Conservation (phyloP, 1,284 basidiomycete species). For the Rhodotorula sp. region DNA sequence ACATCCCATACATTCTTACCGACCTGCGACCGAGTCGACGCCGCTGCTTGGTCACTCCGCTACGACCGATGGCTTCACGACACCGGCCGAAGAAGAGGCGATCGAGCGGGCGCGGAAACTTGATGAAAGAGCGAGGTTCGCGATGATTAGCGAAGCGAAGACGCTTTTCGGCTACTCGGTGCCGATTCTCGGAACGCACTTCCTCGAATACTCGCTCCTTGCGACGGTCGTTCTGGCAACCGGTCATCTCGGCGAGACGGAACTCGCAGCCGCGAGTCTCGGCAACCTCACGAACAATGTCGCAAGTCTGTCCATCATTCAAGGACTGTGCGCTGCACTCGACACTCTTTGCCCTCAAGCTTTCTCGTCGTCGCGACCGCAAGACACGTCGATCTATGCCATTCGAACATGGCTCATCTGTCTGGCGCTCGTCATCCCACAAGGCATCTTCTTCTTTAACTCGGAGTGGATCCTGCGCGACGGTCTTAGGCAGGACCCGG, state of each 20-base stretch:
- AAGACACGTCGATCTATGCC: slow-evolving; percentile 41
- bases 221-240: slow-evolving; percentile 33
- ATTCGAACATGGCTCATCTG: slow-evolving; percentile 41
- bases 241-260: slow-evolving; percentile 44
- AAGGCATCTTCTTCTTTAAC: slow-evolving; percentile 40
- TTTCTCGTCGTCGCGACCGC: slow-evolving; percentile 37
- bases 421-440: slow-evolving; percentile 38
- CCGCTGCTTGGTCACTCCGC: slow-evolving; percentile 14
- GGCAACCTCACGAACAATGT: slow-evolving; percentile 44
- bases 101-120: slow-evolving; percentile 8
- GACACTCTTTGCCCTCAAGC: slow-evolving; percentile 46
- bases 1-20: not conserved
- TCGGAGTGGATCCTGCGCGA: slow-evolving; percentile 61
- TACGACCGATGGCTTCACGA: not conserved
- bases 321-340: slow-evolving; percentile 39
- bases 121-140: slow-evolving; percentile 13
- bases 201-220: slow-evolving; percentile 31
- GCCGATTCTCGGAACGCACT: slow-evolving; percentile 36
- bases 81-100: slow-evolving; percentile 16
- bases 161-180: slow-evolving; percentile 24
- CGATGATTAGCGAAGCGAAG: slow-evolving; percentile 2
- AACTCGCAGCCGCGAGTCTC: slow-evolving; percentile 42
- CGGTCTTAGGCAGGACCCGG: slow-evolving; percentile 73
- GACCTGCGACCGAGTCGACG: slow-evolving; percentile 4
- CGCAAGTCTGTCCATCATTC: slow-evolving; percentile 38